Conservation (phyloP, 352 stramenopile species). For the Phytophthora kernoviae region DNA sequence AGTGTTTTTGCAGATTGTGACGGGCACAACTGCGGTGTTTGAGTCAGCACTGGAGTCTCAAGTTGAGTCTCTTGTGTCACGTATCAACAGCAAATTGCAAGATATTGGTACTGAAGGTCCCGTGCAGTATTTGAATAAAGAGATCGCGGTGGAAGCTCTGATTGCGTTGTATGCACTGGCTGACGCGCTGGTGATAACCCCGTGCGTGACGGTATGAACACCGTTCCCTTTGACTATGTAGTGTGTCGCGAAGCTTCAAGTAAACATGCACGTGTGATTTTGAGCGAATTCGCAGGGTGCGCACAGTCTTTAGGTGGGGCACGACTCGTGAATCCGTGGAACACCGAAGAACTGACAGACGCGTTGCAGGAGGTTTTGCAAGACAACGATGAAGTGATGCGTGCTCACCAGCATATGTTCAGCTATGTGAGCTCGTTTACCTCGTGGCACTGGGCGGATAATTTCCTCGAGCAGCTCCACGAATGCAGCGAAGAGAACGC, state of each 20-base stretch:
- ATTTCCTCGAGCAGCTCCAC: slow-evolving; percentile 80
- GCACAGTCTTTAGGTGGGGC: slow-evolving; percentile 87
- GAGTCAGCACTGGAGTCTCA: slow-evolving; percentile 81
- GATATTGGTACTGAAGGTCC: slow-evolving; percentile 85
- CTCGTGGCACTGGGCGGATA: slow-evolving; percentile 74
- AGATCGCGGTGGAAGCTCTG: slow-evolving; percentile 84
- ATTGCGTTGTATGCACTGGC: slow-evolving; percentile 90
- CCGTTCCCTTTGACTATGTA: slow-evolving; percentile 91
- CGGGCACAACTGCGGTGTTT: slow-evolving; percentile 44
- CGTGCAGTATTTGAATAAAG: slow-evolving; percentile 93
- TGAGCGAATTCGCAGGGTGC: slow-evolving; percentile 91
- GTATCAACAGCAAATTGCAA: slow-evolving; percentile 93
- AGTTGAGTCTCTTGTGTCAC: slow-evolving; percentile 89
- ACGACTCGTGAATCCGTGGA: slow-evolving; percentile 88
- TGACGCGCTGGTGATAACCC: slow-evolving; percentile 86
- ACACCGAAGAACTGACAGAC: slow-evolving; percentile 75
- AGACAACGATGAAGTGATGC: slow-evolving; percentile 71
- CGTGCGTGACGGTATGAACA: slow-evolving; percentile 92
- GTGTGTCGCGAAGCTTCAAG: slow-evolving; percentile 79
- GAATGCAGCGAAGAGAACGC: slow-evolving; percentile 81
- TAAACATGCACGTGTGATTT: slow-evolving; percentile 81
- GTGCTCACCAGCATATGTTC: slow-evolving; percentile 83
- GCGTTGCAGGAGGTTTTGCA: slow-evolving; percentile 59
- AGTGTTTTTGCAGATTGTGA: slow-evolving; percentile 94
- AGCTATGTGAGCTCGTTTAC: slow-evolving; percentile 84